phyloP scores from a whole-genome alignment of 345 rosid genomes.

The Erodium maritimum region DNA sequence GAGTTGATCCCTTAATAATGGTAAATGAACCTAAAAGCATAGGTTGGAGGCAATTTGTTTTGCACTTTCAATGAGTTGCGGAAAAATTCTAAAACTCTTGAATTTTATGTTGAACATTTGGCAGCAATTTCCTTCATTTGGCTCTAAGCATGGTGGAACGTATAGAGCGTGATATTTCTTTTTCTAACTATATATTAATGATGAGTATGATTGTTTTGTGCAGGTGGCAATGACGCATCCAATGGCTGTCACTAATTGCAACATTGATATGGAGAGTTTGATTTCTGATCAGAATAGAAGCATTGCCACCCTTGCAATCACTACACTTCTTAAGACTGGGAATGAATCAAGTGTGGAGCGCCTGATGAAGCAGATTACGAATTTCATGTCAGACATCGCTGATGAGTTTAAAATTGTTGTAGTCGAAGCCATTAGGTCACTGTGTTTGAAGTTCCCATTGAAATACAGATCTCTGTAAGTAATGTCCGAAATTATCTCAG shows the following conservation, averaged over 20 bases:
- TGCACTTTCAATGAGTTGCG: too few relatives aligned
- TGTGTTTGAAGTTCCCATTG: slow-evolving; percentile 91
- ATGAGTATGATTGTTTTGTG: slow-evolving; percentile 7
- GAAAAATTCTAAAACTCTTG: too few relatives aligned
- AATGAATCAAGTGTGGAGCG: slow-evolving; percentile 98
- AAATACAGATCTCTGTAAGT: slow-evolving; percentile 93
- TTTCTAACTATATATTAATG: not conserved
- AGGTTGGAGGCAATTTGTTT: too few relatives aligned
- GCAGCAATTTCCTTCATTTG: too few relatives aligned
- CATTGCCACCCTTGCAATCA: slow-evolving; percentile 96
- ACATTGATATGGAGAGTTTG: slow-evolving; percentile 97
- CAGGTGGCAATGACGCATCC: slow-evolving; percentile 99
- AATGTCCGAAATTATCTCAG: too few relatives aligned
- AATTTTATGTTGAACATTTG: too few relatives aligned
- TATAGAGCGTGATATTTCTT: too few relatives aligned
- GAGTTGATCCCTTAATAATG: too few relatives aligned
- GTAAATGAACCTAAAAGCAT: too few relatives aligned
- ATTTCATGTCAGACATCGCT: slow-evolving; percentile 96
- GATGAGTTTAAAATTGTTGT: slow-evolving; percentile 98
- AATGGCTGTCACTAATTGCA: slow-evolving; percentile 97
- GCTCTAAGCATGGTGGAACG: too few relatives aligned
- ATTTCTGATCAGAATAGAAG: slow-evolving; percentile 98
- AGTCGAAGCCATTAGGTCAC: slow-evolving; percentile 93
- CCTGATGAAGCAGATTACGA: slow-evolving; percentile 95
- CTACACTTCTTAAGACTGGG: slow-evolving; percentile 95